Base-by-base conservation (phyloP, 495 filamentous ascomycete genomes). In the Podospora pseudoanserina region DNA sequence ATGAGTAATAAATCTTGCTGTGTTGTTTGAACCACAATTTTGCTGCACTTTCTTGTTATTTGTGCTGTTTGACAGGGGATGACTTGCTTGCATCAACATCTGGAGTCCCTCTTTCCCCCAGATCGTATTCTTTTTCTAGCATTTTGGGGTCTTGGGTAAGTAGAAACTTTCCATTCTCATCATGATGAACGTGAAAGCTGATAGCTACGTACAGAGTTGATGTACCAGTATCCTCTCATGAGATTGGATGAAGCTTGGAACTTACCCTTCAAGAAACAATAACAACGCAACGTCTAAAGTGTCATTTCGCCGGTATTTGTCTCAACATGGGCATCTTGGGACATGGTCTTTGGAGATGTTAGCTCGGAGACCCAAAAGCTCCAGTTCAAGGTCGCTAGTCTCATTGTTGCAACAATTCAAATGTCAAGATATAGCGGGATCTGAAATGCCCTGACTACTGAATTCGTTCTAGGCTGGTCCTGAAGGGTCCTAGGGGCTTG, bases 151-250 rank as follows among this genome's bases (percentile, higher is more conserved):
- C 77, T 84, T 30, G 86, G 89, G 16, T 93, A 91, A 66, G 86
- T 91, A 65, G 92, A 23, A 23, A 92, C 0, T 94, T 94, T 71
- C 91, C 91, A 86, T 89, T 2, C 90, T 90, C 3, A 91, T 91
- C 72, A 85, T 92, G 32, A 90, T 88, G 65, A 93, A 92, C 72
- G 11, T 93, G 91, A 70, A 84, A 89, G 65, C 81, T 83, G 16
- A 91, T 92, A 88, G 89, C 55, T 57, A 18, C 16, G 20, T 23
- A 7, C 27, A n/a, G 28, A 39, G 27, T 20, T 58, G 83, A 83
- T 23, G 84, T 89, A 72, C 83, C 94, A 61, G 88, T 88, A 0
- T 88, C 89, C n/a, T 86, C 90, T 0, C 80, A 78, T 86, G 85
- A 0, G 90, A 92, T 72, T 82, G 91, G 27, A 79, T 95, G 4